A percentile compares a stretch with the other conserved stretches of the same genome.
These are phyloP conservation scores for Suhomyces anneliseae DNA, from an alignment of 1,139 yeast genomes.

Conservation along the genomic window DNA sequence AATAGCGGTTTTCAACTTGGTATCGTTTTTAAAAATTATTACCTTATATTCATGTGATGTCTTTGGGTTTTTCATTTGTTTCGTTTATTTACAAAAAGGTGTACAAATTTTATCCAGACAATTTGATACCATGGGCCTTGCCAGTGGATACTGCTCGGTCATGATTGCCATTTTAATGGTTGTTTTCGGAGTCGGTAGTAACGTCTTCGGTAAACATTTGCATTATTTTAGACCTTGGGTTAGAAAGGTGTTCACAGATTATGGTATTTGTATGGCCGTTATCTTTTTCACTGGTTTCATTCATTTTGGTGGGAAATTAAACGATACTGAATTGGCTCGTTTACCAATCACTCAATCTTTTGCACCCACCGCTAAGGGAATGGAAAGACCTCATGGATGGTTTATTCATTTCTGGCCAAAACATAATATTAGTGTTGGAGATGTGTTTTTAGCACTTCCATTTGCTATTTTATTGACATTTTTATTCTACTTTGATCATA, in stretches of 20 bases:
- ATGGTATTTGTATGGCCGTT: slow-evolving; percentile 79
- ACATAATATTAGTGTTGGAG: slow-evolving; percentile 59
- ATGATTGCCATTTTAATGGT: slow-evolving; percentile 72
- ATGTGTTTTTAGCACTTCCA: slow-evolving; percentile 87
- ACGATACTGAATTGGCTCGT: slow-evolving; percentile 49
- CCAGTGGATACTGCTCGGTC: slow-evolving; percentile 75
- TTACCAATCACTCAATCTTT: slow-evolving; percentile 76
- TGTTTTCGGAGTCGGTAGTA: slow-evolving; percentile 68
- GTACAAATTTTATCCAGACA: slow-evolving; percentile 76
- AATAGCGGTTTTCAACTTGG: slow-evolving; percentile 70
- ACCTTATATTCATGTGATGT: slow-evolving; percentile 88
- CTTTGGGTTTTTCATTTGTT: slow-evolving; percentile 87
- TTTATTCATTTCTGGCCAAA: slow-evolving; percentile 74
- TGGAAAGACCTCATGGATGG: slow-evolving; percentile 59
- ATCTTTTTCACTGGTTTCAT: slow-evolving; percentile 89
- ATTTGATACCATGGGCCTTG: slow-evolving; percentile 46
- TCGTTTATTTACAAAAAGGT: slow-evolving; percentile 91
- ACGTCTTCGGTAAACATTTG: slow-evolving; percentile 58
- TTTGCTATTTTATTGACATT: slow-evolving; percentile 84
- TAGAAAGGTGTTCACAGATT: slow-evolving; percentile 77
- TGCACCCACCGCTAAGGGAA: slow-evolving; percentile 59
- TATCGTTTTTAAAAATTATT: slow-evolving; percentile 68
- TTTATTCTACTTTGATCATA: slow-evolving; percentile 90
- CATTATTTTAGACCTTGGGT: slow-evolving; percentile 58
- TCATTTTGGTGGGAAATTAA: slow-evolving; percentile 80